Evolutionary conservation across 768 basidiomycete genomes (phyloP).

Genomic region (Suillus hirtellus): DNA sequence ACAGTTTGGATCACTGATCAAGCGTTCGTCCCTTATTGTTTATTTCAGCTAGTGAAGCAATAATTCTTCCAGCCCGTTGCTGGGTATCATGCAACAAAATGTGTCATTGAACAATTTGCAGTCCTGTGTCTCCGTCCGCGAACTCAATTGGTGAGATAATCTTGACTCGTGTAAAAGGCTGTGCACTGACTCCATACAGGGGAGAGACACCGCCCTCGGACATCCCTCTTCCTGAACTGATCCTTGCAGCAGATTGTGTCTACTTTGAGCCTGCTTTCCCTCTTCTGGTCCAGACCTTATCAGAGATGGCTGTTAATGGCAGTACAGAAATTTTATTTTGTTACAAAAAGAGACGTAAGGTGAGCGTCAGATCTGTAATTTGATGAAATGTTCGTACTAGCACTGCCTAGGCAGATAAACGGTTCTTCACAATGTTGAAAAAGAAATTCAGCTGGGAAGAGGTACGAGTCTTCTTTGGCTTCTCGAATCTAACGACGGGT

Average conservation of each 20-base stretch:
- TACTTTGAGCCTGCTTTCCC: constrained; percentile 95
- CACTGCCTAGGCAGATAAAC: constrained; percentile 71
- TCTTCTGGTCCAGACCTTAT: constrained; percentile 78
- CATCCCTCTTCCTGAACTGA: constrained; percentile 58
- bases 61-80: constrained; percentile 55
- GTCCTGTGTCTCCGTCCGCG: constrained; percentile 54
- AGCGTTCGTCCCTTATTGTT: constrained; percentile 55
- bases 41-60: constrained; percentile 11
- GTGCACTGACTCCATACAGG: constrained; percentile 43
- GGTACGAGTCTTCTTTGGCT: constrained; percentile 36
- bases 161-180: constrained; percentile 6
- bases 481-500: constrained; percentile 4
- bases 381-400: constrained; percentile 5
- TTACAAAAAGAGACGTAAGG: constrained; percentile 93
- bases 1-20: constrained; percentile 89
- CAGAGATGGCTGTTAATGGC: constrained; percentile 51
- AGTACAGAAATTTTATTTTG: constrained; percentile 81
- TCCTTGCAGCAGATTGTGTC: constrained; percentile 93
- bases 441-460: constrained; percentile 76
- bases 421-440: constrained; percentile 79
- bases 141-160: constrained; percentile 69
- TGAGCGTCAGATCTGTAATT: constrained; percentile 23
- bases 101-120: constrained; percentile 63
- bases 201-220: constrained; percentile 54
- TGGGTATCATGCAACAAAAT: constrained; percentile 79